phyloP scores from a whole-genome alignment of 2,329 filamentous ascomycete species.

The Venturia aucupariae region DNA sequence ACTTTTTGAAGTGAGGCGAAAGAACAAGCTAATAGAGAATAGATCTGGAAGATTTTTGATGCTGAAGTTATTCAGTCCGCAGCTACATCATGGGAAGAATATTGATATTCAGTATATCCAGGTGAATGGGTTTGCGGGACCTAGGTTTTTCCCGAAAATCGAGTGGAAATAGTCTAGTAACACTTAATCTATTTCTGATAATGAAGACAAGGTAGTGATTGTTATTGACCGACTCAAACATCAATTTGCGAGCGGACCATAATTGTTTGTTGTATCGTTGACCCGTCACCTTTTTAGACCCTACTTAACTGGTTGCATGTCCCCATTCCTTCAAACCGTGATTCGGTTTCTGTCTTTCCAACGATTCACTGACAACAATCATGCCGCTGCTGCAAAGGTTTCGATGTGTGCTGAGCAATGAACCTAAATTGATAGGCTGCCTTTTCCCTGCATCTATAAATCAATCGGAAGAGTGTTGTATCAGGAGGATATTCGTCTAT shows the following conservation, averaged over 20 bases:
- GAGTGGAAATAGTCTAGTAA: conserved; percentile 6
- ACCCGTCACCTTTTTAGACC: too few species aligned
- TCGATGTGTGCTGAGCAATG: too few species aligned
- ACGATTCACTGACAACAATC: too few species aligned
- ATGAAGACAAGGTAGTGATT: background rate
- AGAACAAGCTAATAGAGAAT: conserved; percentile 10
- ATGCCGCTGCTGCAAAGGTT: too few species aligned
- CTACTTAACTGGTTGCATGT: too few species aligned
- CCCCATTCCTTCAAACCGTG: too few species aligned
- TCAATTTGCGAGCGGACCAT: background rate
- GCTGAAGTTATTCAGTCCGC: conserved; percentile 82
- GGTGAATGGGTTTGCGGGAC: conserved; percentile 75
- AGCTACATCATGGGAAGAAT: conserved; percentile 53
- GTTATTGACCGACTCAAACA: background rate
- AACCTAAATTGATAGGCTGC: too few species aligned
- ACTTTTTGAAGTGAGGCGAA: background rate
- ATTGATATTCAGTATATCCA: conserved; percentile 86
- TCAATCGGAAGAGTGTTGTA: too few species aligned
- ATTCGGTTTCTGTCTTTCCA: too few species aligned
- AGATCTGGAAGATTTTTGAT: conserved; percentile 72
- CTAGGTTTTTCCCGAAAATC: conserved; percentile 63
- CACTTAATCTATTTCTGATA: background rate
- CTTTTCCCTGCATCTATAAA: too few species aligned
- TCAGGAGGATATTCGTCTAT: too few species aligned
- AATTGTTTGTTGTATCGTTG: too few species aligned